Evolutionary conservation across 768 basidiomycete species (phyloP), one percentile per base, ranked within the genome.

Genomic region (Clavulina sp.): DNA sequence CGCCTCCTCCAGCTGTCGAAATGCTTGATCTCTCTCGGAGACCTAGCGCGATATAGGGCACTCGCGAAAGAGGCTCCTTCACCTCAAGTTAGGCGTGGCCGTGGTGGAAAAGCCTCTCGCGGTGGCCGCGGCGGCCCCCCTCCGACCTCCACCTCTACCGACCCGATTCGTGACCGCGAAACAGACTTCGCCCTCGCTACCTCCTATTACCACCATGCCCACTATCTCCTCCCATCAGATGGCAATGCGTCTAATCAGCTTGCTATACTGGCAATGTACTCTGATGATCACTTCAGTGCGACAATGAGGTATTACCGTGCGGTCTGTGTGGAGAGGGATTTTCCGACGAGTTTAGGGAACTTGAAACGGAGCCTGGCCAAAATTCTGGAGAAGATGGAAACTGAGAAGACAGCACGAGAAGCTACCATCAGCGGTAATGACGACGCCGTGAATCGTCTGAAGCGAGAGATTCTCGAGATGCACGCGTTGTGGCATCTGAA

Each of bases 201-300:
- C n/a, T n/a, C n/a, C 48, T 86, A 80, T 62, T 99, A 96, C 64
- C 79, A 85, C 46, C 82, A 86, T 56, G 92, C 95, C 2, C 73
- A 82, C 36, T 61, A 80, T 29, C 71, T 99, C 5, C 68, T 84
- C 4, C 93, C 95, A 0, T 72, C 81, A 51, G 86, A 93, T 57
- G 95, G 93, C 57, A 92, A 96, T 60, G 77, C 95, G 0, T 93
- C 84, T 19, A 93, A 97, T 63, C 95, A 97, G 64, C 77, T 97
- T 19, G 95, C 93, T 3, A 92, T 96, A 54, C 74, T 96, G 30
- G 76, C 88, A 2, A 78, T 81, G 3, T 92, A 95, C 63, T 72
- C 81, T 58, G 73, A 75, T 55, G 88, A 97, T 65, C 70, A 74
- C n/a, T 89, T 93, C 59, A 66, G 70, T 30, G 80, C 85, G 29